Base-by-base conservation (phyloP, 2,329 filamentous ascomycete genomes). In the Leptographium radiaticola region DNA sequence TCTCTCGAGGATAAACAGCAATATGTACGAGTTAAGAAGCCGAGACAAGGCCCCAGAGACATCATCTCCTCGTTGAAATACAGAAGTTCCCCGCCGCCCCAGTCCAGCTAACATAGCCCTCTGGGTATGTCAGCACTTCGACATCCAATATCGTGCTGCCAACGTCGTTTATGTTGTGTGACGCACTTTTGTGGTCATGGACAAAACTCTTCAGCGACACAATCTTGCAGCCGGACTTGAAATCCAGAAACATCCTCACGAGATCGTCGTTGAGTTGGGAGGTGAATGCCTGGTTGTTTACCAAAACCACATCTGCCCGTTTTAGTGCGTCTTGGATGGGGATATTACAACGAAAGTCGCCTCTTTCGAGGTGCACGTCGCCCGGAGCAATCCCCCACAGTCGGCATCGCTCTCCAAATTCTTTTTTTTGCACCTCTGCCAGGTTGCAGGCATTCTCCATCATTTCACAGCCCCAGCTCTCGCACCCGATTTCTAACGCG, bases 261-360 rank as follows among this genome's bases (percentile, higher is more conserved):
- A 98, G 75, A 57, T 82, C 80, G 64, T 88, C 85, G 69, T 97
- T 98, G 53, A 96, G 79, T 61, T 84, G 77, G 15, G 90, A 84
- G 7, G 85, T 90, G 69, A 98, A 98, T 2, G 89, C 93, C 69
- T 97, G 90, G 70, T 98, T 98, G 73, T 98, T 98, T 62, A 97
- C 91, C 31, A 98, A 78, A 18, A 98, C 81, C n/a, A 97, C 90
- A 65, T 98, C 93, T 2, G 93, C 91, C 53, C 84, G 81, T 66
- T 86, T 84, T 50, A 98, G 75, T 9, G 84, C 83, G 30, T 81
- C 76, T 56, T 83, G 76, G 49, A 96, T 88, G 55, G 75, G 75
- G 16, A 77, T 67, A 60, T 86, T 86, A 59, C 83, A 80, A 11
- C 89, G 80, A 63, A 98, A 96, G 65, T 95, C 87, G 55, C 89